Conservation (phyloP, 352 stramenopile species). For the Sclerospora graminicola region DNA sequence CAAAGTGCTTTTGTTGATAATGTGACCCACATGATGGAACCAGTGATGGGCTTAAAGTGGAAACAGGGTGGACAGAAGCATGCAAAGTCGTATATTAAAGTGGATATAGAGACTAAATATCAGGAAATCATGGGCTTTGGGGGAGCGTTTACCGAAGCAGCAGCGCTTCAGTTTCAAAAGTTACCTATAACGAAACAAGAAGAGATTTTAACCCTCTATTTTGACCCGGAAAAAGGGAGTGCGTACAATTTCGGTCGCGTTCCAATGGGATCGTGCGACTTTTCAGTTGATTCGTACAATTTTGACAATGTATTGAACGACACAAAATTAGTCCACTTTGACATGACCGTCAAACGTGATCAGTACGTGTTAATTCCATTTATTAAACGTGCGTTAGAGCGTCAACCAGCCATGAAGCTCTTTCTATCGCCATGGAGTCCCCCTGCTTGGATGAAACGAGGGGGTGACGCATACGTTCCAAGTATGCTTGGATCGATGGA, state of each 20-base stretch:
- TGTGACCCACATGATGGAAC: conserved; percentile 56
- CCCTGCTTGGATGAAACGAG: conserved; percentile 81
- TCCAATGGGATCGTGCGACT: conserved; percentile 81
- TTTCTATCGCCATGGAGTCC: conserved; percentile 79
- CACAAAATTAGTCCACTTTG: conserved; percentile 75
- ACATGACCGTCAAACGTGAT: conserved; percentile 50
- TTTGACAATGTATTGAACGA: conserved; percentile 74
- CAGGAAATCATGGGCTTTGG: conserved; percentile 86
- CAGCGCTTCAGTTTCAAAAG: conserved; percentile 80
- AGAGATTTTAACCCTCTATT: conserved; percentile 81
- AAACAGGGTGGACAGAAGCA: conserved; percentile 1
- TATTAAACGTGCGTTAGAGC: conserved; percentile 44
- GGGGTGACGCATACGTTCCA: conserved; percentile 34
- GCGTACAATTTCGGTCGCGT: conserved; percentile 78
- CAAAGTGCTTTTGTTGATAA: conserved; percentile 57
- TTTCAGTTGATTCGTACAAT: conserved; percentile 76
- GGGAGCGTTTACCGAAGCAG: conserved; percentile 87
- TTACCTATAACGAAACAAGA: conserved; percentile 68
- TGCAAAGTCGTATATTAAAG: conserved; percentile 26
- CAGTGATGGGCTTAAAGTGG: conserved; percentile 42
- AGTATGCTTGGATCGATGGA: not conserved
- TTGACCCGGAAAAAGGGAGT: conserved; percentile 65
- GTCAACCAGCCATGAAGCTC: conserved; percentile 40
- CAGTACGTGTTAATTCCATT: conserved; percentile 59
- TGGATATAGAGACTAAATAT: conserved; percentile 42